These are phyloP conservation scores for Suillus paluster DNA, from an alignment of 768 basidiomycete species.

Conservation along the genomic window DNA sequence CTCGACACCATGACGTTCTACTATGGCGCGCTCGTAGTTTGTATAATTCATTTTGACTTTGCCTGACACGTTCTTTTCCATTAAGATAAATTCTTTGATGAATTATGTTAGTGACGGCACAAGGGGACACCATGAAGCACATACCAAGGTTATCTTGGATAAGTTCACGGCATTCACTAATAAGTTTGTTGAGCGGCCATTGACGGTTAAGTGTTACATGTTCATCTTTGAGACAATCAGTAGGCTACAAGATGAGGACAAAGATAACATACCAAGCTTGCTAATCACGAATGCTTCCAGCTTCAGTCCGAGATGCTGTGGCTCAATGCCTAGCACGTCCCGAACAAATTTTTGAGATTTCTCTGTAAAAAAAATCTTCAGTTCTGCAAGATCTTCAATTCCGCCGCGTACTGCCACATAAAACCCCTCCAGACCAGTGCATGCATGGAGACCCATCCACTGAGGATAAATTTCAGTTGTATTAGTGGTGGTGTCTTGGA, in stretches of 20 bases:
- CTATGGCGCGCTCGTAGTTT: conserved; percentile 3
- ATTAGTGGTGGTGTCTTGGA: too few relatives aligned
- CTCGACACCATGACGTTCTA: neutral
- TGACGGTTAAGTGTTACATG: neutral
- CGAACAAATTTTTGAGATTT: conserved; percentile 11
- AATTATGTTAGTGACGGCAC: conserved; percentile 5
- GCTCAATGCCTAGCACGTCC: conserved; percentile 8
- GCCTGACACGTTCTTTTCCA: neutral
- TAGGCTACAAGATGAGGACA: neutral
- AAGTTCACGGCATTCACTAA: conserved; percentile 8
- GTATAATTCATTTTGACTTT: conserved; percentile 6
- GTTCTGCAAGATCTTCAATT: conserved; percentile 8
- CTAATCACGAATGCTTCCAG: conserved; percentile 9
- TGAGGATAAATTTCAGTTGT: neutral
- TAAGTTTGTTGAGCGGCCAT: conserved; percentile 9
- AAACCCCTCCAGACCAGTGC: conserved; percentile 12
- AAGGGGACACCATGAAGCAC: neutral
- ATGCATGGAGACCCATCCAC: conserved; percentile 9
- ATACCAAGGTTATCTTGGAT: conserved; percentile 13
- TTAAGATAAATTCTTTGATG: conserved; percentile 4
- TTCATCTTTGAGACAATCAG: neutral
- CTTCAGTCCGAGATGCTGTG: conserved; percentile 1
- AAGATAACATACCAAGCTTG: conserved; percentile 5
- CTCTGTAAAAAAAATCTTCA: conserved; percentile 11
- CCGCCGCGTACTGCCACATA: conserved; percentile 7